Base-by-base conservation (phyloP, 1,139 yeast species). In the Blastobotrys raffinosifermentans region DNA sequence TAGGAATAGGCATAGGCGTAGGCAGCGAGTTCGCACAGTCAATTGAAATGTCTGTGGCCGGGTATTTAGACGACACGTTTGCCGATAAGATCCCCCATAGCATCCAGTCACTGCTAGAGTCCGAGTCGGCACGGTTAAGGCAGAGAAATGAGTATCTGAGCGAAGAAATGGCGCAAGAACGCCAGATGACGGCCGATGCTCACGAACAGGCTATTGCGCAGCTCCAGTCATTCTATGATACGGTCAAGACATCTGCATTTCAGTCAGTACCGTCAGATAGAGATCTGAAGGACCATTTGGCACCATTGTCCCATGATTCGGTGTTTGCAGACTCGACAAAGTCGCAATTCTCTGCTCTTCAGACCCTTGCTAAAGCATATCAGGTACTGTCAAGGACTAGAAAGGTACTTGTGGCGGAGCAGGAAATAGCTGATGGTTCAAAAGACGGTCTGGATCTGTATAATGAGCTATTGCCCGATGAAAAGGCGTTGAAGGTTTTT, bases 91-190 rank as follows among this genome's bases (percentile, higher is more conserved):
- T n/a, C n/a, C n/a, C n/a, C n/a, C n/a, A n/a, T n/a, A n/a, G n/a
- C n/a, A n/a, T n/a, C n/a, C n/a, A n/a, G n/a, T n/a, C n/a, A n/a
- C 13, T 13, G n/a, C 38, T 51, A 4, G 57, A 53, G 19, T 30
- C 34, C 10, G 52, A 50, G 32, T 39, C 47, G 11, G 35, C 32
- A 5, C 11, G 36, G 8, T 31, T 51, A n/a, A 40, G 43, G 29
- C 18, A 21, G 3, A 26, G 33, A 20, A 43, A 44, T 15, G 40
- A 31, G 18, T 34, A 32, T 17, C 23, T 48, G 16, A 22, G 11
- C n/a, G 30, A 31, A 3, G 15, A 19, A 22, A 29, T 45, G 10
- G 42, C 34, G 20, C 19, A 20, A 13, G 46, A 39, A 32, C 32
- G 36, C 13, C 19, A 27, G 27, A 34, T 26, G 22, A 31, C 35